Percentiles rank a stretch among this genome's conserved stretches.
phyloP scores from a whole-genome alignment of 2,329 filamentous ascomycete species.

The Monosporascus sp. region DNA sequence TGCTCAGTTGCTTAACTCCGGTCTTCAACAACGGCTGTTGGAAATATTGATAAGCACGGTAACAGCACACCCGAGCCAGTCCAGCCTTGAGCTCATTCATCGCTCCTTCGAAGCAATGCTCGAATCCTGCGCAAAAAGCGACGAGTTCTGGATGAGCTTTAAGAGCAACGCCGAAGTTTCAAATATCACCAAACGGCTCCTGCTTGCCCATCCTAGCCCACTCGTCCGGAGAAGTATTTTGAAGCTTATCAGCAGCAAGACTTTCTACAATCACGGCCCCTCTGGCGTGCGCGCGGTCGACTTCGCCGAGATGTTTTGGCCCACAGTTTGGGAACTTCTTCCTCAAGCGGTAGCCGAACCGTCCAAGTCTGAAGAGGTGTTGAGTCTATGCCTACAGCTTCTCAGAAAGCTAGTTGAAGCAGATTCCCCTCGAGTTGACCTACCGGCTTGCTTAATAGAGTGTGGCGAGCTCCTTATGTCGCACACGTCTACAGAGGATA shows the following conservation, averaged over 20 bases:
- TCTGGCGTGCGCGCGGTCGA: constrained; percentile 27
- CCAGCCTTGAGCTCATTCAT: constrained; percentile 27
- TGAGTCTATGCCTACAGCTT: constrained; percentile 20
- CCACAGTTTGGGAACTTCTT: constrained; percentile 33
- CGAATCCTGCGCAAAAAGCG: constrained; percentile 33
- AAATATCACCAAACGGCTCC: constrained; percentile 28
- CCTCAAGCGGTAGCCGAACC: constrained; percentile 28
- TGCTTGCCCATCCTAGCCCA: constrained; percentile 32
- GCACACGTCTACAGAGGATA: constrained; percentile 27
- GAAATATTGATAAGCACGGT: constrained; percentile 16
- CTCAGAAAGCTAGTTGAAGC: constrained; percentile 22
- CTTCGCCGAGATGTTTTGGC: constrained; percentile 45
- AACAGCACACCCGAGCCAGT: constrained; percentile 16
- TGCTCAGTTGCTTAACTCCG: constrained; percentile 15
- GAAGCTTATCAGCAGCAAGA: constrained; percentile 25
- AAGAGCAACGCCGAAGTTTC: constrained; percentile 20
- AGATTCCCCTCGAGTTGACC: constrained; percentile 17
- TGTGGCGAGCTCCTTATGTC: constrained; percentile 21
- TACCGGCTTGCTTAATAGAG: constrained; percentile 16
- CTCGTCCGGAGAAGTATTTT: constrained; percentile 32
- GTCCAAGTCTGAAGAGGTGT: constrained; percentile 38
- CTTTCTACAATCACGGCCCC: constrained; percentile 15
- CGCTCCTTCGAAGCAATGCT: constrained; percentile 36
- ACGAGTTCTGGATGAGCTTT: constrained; percentile 35
- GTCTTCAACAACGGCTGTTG: constrained; percentile 19